Conservation (phyloP, 208 protist species). For the Trypanosoma brucei region DNA sequence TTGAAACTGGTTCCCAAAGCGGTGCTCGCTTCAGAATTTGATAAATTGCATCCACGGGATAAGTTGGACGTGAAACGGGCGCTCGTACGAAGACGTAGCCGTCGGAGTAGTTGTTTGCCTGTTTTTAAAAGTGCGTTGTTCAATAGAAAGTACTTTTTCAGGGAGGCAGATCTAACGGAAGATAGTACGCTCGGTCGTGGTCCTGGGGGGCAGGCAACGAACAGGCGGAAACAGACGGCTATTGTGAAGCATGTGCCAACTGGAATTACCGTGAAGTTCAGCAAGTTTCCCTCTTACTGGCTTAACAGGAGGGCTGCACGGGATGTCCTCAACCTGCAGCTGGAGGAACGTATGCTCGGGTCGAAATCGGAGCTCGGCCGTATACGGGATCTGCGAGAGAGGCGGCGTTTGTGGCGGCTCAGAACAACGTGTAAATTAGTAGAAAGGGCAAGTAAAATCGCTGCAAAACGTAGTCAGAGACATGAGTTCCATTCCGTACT, state of each 20-base stretch:
- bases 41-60: slow-evolving; percentile 51
- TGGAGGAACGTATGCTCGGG: slow-evolving; percentile 69
- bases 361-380: slow-evolving; percentile 46
- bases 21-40: slow-evolving; percentile 34
- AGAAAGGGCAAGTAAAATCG: slow-evolving; percentile 35
- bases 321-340: slow-evolving; percentile 63
- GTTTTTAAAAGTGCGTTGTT: slow-evolving; percentile 60
- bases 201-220: slow-evolving; percentile 84
- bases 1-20: slow-evolving; percentile 37
- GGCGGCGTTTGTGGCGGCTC: slow-evolving; percentile 7
- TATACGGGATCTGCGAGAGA: slow-evolving; percentile 17
- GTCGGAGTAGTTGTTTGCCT: slow-evolving; percentile 25
- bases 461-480: slow-evolving; percentile 24
- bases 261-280: slow-evolving; percentile 73
- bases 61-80: slow-evolving; percentile 60
- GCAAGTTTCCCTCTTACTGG: slow-evolving; percentile 82
- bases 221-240: slow-evolving; percentile 80
- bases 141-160: slow-evolving; percentile 69
- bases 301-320: slow-evolving; percentile 76
- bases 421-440: slow-evolving; percentile 11
- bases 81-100: slow-evolving; percentile 30
- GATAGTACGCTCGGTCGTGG: slow-evolving; percentile 74
- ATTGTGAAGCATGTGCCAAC: slow-evolving; percentile 67
- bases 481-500: slow-evolving; percentile 48
- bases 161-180: slow-evolving; percentile 72